A percentile compares a stretch with the other conserved stretches of the same genome.
Evolutionary conservation across 1,284 basidiomycete genomes (phyloP).

Genomic region (Omphalotus olearius): DNA sequence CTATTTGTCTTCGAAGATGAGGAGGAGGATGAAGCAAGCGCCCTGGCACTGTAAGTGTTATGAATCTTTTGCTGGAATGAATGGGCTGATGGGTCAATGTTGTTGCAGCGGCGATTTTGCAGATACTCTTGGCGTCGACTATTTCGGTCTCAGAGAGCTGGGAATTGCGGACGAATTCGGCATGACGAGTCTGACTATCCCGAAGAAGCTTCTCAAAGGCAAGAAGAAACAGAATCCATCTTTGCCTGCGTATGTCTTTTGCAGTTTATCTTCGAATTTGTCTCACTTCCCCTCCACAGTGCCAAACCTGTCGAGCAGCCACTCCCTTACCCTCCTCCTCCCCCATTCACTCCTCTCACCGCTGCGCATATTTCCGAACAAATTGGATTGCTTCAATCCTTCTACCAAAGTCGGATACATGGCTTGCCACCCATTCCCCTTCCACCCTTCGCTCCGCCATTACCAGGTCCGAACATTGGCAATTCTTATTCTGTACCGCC

Average conservation of each 20-base stretch:
- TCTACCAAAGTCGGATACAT: constrained; percentile 62
- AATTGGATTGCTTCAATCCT: constrained; percentile 81
- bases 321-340: constrained; percentile 83
- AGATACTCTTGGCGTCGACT: constrained; percentile 88
- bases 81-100: constrained; percentile 6
- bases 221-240: constrained; percentile 43
- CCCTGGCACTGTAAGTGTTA: constrained; percentile 59
- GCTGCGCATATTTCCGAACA: constrained; percentile 65
- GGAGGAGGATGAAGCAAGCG: constrained; percentile 74
- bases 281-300: constrained; percentile 33
- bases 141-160: constrained; percentile 83
- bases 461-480: constrained; percentile 6
- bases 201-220: constrained; percentile 75
- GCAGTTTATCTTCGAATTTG: constrained; percentile 7
- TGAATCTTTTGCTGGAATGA: background rate
- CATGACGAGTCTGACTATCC: constrained; percentile 75
- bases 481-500: constrained; percentile 15
- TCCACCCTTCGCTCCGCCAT: constrained; percentile 18
- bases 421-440: constrained; percentile 26
- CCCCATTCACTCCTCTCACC: constrained; percentile 71
- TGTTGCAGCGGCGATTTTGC: constrained; percentile 76
- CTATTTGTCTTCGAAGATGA: constrained; percentile 79
- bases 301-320: constrained; percentile 71
- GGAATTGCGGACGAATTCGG: constrained; percentile 89
- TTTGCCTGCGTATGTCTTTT: constrained; percentile 42